Evolutionary conservation across 352 stramenopile genomes (phyloP), one percentile per base, ranked within the genome.

Genomic region (Pythium folliculosum): DNA sequence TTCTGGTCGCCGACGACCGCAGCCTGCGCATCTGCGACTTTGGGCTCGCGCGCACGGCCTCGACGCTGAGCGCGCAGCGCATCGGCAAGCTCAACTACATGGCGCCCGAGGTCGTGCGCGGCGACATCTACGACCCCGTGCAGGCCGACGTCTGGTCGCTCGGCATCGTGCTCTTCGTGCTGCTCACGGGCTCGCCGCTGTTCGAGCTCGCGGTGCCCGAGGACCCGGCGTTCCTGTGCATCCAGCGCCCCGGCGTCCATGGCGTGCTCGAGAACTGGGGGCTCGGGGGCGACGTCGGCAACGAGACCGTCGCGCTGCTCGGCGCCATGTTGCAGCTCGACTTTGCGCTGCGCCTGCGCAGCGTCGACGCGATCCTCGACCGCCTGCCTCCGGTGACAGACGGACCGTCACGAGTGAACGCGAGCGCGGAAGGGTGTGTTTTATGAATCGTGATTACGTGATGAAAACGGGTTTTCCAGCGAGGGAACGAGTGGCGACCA

Each of bases 151-250:
- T 92, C 37, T 93, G 85, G 85, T 90, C 85, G 19, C 73, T 93
- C 12, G 82, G 85, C 7, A 76, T 86, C 8, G 63, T 91, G 27
- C 69, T 93, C 30, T 93, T 91, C 69, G 78, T 91, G 48, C 65
- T 93, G 65, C 65, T 93, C 43, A 90, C 85, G 32, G 85, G 85
- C 0, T 88, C 81, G 1, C 82, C 81, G 19, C 63, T 90, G 17
- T 63, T 60, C 45, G 30, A 40, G 12, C 2, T 52, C 22, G 63
- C 63, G 1, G 27, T 12, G 2, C 25, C 49, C 14, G 58, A 32
- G 10, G 66, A 69, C 21, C 23, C 62, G 6, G 27, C 27, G 17
- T 65, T 25, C 45, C 2, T 23, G 40, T 44, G 25, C 10, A 17
- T 72, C 55, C 21, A 48, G 22, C 38, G 43, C 7, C 23, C 55